phyloP scores from a whole-genome alignment of 202 grass and related monocot species.

The Panicum hallii region DNA sequence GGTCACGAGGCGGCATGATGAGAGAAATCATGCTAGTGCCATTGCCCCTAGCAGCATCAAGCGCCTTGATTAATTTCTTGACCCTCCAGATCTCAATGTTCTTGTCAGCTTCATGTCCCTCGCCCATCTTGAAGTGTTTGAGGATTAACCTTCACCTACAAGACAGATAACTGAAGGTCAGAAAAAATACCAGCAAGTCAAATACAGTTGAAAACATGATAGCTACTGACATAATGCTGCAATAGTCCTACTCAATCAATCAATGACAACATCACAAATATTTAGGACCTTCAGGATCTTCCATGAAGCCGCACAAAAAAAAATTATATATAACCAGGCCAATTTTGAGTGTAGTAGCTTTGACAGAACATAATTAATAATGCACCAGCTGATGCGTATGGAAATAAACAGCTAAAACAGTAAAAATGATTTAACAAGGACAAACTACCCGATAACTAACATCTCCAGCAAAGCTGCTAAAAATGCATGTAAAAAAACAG shows the following conservation, averaged over 20 bases:
- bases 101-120: slow-evolving; percentile 66
- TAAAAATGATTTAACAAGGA: neutral
- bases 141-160: slow-evolving; percentile 32
- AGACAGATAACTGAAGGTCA: neutral
- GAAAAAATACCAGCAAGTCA: neutral
- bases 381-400: neutral
- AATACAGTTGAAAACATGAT: neutral
- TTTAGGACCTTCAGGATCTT: neutral
- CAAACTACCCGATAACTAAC: neutral
- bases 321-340: neutral
- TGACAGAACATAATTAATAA: neutral
- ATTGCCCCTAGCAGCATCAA: slow-evolving; percentile 83
- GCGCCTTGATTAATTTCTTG: slow-evolving; percentile 80
- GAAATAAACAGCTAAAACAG: neutral
- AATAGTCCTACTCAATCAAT: neutral
- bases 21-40: slow-evolving; percentile 96
- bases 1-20: slow-evolving; percentile 86
- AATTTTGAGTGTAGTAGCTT: neutral
- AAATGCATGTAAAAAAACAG: too few species aligned
- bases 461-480: neutral
- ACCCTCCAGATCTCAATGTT: slow-evolving; percentile 88
- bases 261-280: neutral
- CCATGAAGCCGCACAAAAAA: neutral
- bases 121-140: slow-evolving; percentile 48
- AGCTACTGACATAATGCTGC: neutral